Percentiles rank a stretch among this genome's conserved stretches.
Conservation (phyloP, 495 filamentous ascomycete species). For the Hypoxylon trugodes region DNA sequence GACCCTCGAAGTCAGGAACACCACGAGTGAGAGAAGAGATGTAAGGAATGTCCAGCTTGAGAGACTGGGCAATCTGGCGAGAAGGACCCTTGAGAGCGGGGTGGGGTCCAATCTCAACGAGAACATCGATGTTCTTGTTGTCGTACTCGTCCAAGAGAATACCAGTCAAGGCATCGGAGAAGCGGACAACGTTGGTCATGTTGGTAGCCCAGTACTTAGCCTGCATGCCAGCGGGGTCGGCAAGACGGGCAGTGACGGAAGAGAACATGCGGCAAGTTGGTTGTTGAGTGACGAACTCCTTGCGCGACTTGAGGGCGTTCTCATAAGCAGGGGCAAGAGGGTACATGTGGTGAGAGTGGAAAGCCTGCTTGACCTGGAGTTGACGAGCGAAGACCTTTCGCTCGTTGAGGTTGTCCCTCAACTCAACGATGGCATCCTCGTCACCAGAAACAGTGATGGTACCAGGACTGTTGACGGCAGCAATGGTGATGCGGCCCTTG, state of each 20-base stretch:
- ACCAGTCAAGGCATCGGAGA: constrained; percentile 39
- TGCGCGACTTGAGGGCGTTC: no score
- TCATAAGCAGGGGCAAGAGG: constrained; percentile 43
- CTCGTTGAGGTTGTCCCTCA: constrained; percentile 49
- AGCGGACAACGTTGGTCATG: constrained; percentile 47
- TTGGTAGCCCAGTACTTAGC: constrained; percentile 50
- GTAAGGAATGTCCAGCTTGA: neutral
- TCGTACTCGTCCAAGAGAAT: constrained; percentile 15
- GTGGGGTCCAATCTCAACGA: constrained; percentile 65
- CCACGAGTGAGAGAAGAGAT: neutral
- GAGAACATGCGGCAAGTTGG: constrained; percentile 46
- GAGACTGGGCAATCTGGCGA: constrained; percentile 53
- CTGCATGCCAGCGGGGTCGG: constrained; percentile 21
- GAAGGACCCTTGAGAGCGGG: constrained; percentile 53
- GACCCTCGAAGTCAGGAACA: constrained; percentile 38
- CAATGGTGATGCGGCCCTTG: constrained; percentile 40
- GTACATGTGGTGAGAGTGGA: constrained; percentile 60
- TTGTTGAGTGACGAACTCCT: no score
- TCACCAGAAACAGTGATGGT: constrained; percentile 49
- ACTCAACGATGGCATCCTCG: constrained; percentile 31
- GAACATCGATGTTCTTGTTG: neutral
- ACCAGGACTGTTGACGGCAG: constrained; percentile 51
- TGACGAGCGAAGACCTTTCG: constrained; percentile 51
- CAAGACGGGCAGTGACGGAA: constrained; percentile 27
- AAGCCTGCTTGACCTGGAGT: constrained; percentile 59